Conservation (phyloP, 208 protist genomes). For the Crithidia bombi region DNA sequence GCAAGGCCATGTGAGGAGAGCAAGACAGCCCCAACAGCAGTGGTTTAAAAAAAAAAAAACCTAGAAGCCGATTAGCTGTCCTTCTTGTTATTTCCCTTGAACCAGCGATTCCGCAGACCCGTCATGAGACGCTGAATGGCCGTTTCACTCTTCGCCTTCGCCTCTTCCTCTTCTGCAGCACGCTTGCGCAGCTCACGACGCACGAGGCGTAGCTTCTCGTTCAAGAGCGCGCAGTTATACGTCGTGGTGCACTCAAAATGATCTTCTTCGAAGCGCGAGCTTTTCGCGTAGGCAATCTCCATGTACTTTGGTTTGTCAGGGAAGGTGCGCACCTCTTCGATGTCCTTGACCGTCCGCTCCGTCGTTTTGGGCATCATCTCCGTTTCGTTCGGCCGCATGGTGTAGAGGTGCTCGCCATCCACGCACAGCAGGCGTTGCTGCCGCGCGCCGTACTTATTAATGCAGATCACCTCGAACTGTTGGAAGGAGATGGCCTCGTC, state of each 20-base stretch:
- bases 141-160: conserved; percentile 30
- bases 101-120: conserved; percentile 34
- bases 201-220: conserved; percentile 83
- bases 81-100: conserved; percentile 22
- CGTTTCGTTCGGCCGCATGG: conserved; percentile 64
- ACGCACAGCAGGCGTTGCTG: conserved; percentile 84
- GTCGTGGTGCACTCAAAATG: conserved; percentile 85
- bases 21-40: neutral
- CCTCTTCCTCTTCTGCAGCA: conserved; percentile 47
- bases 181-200: conserved; percentile 77
- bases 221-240: conserved; percentile 82
- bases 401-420: conserved; percentile 87
- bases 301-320: conserved; percentile 82
- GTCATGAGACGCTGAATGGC: conserved; percentile 40
- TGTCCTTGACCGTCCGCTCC: conserved; percentile 75
- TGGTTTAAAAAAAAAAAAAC: neutral
- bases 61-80: neutral
- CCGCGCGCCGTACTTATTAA: conserved; percentile 76
- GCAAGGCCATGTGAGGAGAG: too few relatives aligned
- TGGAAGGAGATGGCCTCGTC: conserved; percentile 82
- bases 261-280: conserved; percentile 75
- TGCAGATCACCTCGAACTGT: conserved; percentile 87
- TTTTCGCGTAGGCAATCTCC: conserved; percentile 76
- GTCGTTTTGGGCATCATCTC: conserved; percentile 54
- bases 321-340: conserved; percentile 71